Evolutionary conservation across 306 rosid genomes (phyloP), one percentile per base, ranked within the genome.

Genomic region (Vicia sativa): DNA sequence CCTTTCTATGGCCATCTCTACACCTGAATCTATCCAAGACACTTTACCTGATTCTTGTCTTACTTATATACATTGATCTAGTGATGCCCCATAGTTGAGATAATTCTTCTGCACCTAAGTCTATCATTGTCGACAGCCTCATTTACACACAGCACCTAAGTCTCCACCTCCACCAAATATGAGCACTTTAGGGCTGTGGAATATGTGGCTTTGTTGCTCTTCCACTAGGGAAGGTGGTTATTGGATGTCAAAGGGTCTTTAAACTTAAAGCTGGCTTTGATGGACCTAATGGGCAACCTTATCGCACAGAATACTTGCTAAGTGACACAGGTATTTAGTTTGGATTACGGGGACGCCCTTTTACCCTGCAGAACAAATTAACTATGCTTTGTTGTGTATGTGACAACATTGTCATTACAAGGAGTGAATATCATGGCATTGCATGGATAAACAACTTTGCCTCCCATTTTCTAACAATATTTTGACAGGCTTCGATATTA

Each of bases 131-230:
- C 53, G 4, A 15, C 53, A 46, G 25, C 23, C 53, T 15, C 23
- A 46, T 46, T 21, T 15, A 46, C 23, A 46, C 9, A 46, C 23
- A 46, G 53, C 9, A 46, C 53, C 25, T 15, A 46, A 15, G 23
- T 15, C 23, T 46, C 53, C 19, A 15, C 11, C 14, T 52, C 14
- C 6, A 49, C 26, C 55, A 57, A 57, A 57, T 57, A 4, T 29
- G 42, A 28, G 12, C 62, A 57, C 62, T 56, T 56, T 2, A n/a
- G 39, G 6, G 62, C 21, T 28, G 21, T 56, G 62, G 62, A 8
- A 56, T 21, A 6, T 29, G 62, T 29, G 41, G 31, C 21, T 11
- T 7, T 56, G 6, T 29, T 57, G 12, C 28, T 19, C 58, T 52
- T 11, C 29, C 29, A 10, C 58, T 52, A 52, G 58, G 58, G 31